These are phyloP conservation scores for Silene coronaria DNA, from an alignment of 179 eudicot species.

Conservation along the genomic window DNA sequence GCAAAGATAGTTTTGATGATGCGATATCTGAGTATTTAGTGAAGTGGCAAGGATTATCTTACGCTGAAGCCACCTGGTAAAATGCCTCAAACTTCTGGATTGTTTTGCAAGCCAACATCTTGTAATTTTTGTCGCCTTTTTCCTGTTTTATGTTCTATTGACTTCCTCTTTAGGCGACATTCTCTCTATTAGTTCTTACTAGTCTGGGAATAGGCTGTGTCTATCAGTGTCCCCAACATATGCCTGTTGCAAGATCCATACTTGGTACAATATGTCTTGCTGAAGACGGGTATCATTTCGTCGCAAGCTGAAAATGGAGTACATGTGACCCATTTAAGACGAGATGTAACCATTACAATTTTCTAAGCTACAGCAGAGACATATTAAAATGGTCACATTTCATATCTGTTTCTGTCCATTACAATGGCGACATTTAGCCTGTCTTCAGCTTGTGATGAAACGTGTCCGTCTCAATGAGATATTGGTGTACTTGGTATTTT, in stretches of 20 bases:
- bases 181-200: not conserved
- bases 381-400: too few species aligned
- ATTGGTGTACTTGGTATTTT: not conserved
- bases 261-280: not conserved
- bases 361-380: too few species aligned
- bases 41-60: conserved; percentile 97
- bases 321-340: too few species aligned
- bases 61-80: conserved; percentile 99
- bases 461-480: too few species aligned
- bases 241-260: not conserved
- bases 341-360: too few species aligned
- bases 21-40: conserved; percentile 77
- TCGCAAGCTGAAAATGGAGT: too few species aligned
- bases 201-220: not conserved
- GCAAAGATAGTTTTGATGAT: conserved; percentile 53
- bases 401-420: too few species aligned
- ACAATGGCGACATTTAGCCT: too few species aligned
- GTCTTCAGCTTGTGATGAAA: too few species aligned
- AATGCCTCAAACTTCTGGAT: conserved; percentile 3
- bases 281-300: too few species aligned
- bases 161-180: not conserved
- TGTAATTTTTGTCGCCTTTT: not conserved
- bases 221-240: not conserved
- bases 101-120: conserved; percentile 2
- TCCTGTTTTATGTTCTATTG: not conserved